Evolutionary conservation across 2,329 filamentous ascomycete genomes (phyloP).

Genomic region (Neofusicoccum sp.): DNA sequence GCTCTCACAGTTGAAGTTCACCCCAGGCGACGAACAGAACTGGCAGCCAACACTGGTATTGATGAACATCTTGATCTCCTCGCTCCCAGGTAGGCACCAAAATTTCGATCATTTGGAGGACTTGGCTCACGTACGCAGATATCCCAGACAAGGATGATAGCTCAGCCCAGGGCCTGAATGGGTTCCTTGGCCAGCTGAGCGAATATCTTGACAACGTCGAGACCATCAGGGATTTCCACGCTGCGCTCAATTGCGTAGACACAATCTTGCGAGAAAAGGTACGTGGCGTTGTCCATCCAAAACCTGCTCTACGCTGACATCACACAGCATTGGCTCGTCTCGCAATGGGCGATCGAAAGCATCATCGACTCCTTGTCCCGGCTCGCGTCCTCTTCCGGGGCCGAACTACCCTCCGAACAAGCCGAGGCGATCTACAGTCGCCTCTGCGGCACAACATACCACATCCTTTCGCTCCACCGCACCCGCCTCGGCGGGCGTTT

Average conservation of each 20-base stretch:
- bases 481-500: conserved; percentile 59
- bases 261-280: conserved; percentile 27
- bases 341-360: conserved; percentile 45
- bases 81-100: conserved; percentile 6
- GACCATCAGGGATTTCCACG: conserved; percentile 10
- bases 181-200: conserved; percentile 6
- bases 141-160: conserved; percentile 5
- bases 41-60: conserved; percentile 2
- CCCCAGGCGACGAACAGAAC: background rate
- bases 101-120: background rate
- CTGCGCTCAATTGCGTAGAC: conserved; percentile 24
- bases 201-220: conserved; percentile 8
- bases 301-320: conserved; percentile 10
- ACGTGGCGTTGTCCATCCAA: background rate
- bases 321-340: conserved; percentile 37
- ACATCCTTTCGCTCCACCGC: conserved; percentile 57
- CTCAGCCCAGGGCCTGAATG: conserved; percentile 4
- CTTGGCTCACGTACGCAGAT: conserved; percentile 4
- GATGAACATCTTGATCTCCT: conserved; percentile 11
- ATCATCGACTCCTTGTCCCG: conserved; percentile 37
- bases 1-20: conserved; percentile 9
- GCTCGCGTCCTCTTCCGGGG: conserved; percentile 33
- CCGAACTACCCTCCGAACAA: conserved; percentile 25
- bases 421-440: conserved; percentile 51
- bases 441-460: conserved; percentile 53